Base-by-base conservation (phyloP, 768 basidiomycete genomes). In the Leucocoprinus sp. region DNA sequence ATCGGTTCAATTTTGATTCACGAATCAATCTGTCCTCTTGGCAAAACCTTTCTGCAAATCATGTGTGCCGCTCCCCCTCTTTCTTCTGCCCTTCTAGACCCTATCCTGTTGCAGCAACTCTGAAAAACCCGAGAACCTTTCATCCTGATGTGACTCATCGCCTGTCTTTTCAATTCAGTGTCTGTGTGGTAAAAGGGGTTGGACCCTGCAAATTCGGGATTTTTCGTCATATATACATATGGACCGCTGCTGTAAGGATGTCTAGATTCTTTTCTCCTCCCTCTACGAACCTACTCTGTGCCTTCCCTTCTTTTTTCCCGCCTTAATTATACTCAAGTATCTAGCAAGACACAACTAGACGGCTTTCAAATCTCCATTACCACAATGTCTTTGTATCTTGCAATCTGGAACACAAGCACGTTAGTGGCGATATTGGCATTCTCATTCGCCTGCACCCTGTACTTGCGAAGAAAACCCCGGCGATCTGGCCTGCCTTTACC, bases 401-500 rank as follows among this genome's bases (percentile, higher is more conserved):
- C 29, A 14, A 43, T n/a, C 2, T 34, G 21, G 46, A 11, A 23
- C 8, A 9, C 39, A 7, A 42, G 35, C 22, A 21, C 22, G 12
- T 2, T 41, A 8, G 33, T 48, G 14, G 46, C 33, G 5, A 24
- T 48, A 3, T 36, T 34, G 4, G 40, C 40, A 23, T 36, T 48
- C 9, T 23, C 35, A 12, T 19, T 48, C 9, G 19, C 40, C 4
- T 23, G 26, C 22, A 12, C 26, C 22, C 12, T 41, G 9, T 8
- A 36, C 24, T 41, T 27, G 17, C 9, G 40, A 14, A 36, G 45
- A 5, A 48, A 37, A 8, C 39, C 33, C 18, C 41, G 36, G 29
- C 39, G 8, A 24, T n/a, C 72, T 31, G n/a, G 31, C 29, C 42
- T 47, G 5, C 62, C 58, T 0, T 48, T 69, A 0, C 69, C 69